Evolutionary conservation across 345 rosid species (phyloP), one percentile per base, ranked within the genome.

Genomic region (Eucalyptus paniculata): DNA sequence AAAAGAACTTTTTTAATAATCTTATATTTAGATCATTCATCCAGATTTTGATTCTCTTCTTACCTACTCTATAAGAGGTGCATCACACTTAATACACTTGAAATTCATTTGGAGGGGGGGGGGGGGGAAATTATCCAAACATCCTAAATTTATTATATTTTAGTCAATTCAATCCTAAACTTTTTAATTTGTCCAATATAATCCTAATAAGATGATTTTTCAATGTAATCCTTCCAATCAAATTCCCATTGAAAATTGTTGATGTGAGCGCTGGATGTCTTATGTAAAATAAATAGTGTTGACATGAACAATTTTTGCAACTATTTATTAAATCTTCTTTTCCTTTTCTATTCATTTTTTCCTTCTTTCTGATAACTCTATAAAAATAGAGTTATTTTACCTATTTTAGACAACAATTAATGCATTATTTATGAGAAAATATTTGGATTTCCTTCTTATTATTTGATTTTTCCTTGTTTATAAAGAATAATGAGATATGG

Each of bases 181-280:
- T 37, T 37, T 65, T 2, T 15, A n/a, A 15, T 65, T 65, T 65
- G 6, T 4, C 0, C 6, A 65, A 65, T n/a, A 14, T n/a, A 30
- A 30, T 8, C 10, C 3, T 77, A 19, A 72, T 72, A 19, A 10
- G 47, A 37, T 1, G 1, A 72, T 72, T 77, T 37, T 77, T 17
- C 45, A 72, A 72, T 72, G 11, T 11, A 72, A 6, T 37, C 23
- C 0, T 11, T 72, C 8, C 1, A 0, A 0, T 19, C 15, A 72
- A 72, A 21, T 37, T 11, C 21, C 23, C 4, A 6, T 21, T 1
- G 5, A 6, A 34, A 72, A 19, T 34, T 5, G 6, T 0, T 34
- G 0, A 72, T 5, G 7, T 10, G 28, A 0, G 1, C 0, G 3
- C 3, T 7, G 2, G 5, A 7, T 9, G 5, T 4, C 40, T n/a